Base-by-base conservation (phyloP, 2,329 filamentous ascomycete species). In the Pestalotiopsis sp. region DNA sequence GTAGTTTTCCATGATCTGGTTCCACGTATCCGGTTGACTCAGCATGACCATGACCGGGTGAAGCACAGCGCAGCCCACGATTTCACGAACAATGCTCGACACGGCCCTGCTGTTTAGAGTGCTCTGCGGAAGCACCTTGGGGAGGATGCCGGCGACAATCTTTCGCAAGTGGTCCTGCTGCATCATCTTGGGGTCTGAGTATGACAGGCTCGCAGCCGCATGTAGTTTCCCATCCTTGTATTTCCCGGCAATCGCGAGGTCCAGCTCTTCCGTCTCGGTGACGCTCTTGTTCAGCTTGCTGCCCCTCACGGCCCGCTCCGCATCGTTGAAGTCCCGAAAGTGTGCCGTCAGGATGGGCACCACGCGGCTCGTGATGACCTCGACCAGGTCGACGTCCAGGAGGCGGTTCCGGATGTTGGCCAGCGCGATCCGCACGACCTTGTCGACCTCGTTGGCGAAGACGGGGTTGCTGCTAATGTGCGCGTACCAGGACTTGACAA, bases 21-120 rank as follows among this genome's bases (percentile, higher is more conserved):
- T 98, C 95, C 95, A 99, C 9, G 92, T 97, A 81, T 99, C 97
- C 1, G 97, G 95, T 74, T 99, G 95, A 4, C 93, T 89, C 20
- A 99, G 83, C 70, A 94, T 84, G 74, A 92, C 90, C 77, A 98
- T 86, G 25, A 97, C 83, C 0, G 96, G 96, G 57, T 90, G 91
- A 49, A 99, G 83, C 52, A 99, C 91, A n/a, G 94, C 93, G 79
- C 96, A 98, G 25, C 94, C 87, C n/a, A 98, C 89, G 70, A 99
- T 91, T 81, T 99, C 97, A 74, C 93, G 91, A 69, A 98, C 87
- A 66, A 99, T 84, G 45, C 91, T 92, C 39, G 88, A 89, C 7
- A 98, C 95, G 57, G 93, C 90, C 70, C 93, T 88, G 77, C 96
- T 98, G 39, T 90, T 91, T 55, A 93, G 86, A 78, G 96, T 89